Base-by-base conservation (phyloP, 345 rosid genomes). In the rapeseed (Brassica napus) region DNA sequence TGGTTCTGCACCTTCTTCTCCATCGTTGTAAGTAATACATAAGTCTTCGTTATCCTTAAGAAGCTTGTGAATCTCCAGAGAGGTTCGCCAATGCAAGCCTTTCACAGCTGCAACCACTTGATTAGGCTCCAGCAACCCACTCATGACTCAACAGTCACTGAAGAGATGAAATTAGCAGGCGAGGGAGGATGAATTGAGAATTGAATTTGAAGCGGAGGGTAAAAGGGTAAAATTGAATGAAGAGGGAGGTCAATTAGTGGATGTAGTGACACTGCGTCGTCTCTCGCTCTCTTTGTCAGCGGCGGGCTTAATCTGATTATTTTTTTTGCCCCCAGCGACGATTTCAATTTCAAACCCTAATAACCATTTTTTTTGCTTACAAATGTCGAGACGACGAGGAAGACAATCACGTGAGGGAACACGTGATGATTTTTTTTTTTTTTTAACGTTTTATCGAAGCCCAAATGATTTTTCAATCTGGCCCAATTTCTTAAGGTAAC, bases 11-110 rank as follows among this genome's bases (percentile, higher is more conserved):
- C 57, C 57, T 49, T 49, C 57, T 49, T 49, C 81, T 73, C 63
- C 90, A 54, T 73, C 26, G 4, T 54, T 79, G 68, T 73, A 88
- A 37, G 37, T 74, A 79, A 92, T 67, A 14, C 75, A 79, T 54
- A 88, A 89, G 84, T 89, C 87, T 76, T 88, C 95, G 60, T 92
- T 77, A 68, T 96, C 97, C 77, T 83, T 86, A 59, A 93, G 81
- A 2, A 93, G 76, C 87, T 86, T 89, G 75, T 78, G 89, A 57
- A 93, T 88, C 79, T 92, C 97, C 57, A 87, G 85, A 66, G 92
- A 81, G 80, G 82, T 87, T 81, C 86, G 81, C 81, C 88, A 85
- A 78, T 92, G 97, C 31, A 93, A 85, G 81, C 84, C 87, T 42
- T 85, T 89, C 74, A 96, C 97, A 26, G 91, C 92, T 76, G 87